Percentiles rank a stretch among this genome's conserved stretches.
Evolutionary conservation across 768 basidiomycete species (phyloP).

Genomic region (Tubosaeta sp.): DNA sequence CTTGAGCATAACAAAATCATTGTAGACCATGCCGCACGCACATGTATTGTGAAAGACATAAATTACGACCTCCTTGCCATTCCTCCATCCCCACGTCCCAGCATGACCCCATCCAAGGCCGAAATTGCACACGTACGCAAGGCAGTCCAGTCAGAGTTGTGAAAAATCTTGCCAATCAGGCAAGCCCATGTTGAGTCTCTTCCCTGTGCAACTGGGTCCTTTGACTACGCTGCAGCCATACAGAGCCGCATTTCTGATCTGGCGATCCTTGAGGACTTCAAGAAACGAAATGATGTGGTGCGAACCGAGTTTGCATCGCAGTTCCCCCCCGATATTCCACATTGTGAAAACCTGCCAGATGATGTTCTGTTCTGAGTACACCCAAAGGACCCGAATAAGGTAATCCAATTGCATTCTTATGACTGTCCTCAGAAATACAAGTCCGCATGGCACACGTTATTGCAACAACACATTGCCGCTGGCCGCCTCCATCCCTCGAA

Average conservation of each 20-base stretch:
- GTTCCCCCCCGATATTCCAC: background rate
- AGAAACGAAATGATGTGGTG: background rate
- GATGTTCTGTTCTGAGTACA: background rate
- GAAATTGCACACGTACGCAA: background rate
- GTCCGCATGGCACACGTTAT: background rate
- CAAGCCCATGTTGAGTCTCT: background rate
- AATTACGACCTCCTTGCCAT: too few species aligned
- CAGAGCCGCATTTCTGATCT: background rate
- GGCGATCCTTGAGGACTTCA: background rate
- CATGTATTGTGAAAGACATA: conserved; percentile 10
- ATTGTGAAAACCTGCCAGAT: background rate
- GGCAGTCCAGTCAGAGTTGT: background rate
- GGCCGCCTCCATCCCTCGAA: background rate
- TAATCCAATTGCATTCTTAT: background rate
- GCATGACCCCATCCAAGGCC: background rate
- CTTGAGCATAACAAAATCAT: conserved; percentile 33
- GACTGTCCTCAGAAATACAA: background rate
- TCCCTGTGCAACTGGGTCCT: background rate
- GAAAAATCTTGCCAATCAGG: background rate
- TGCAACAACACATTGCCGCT: background rate
- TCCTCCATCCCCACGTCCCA: background rate
- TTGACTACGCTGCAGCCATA: background rate
- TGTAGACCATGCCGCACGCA: conserved; percentile 18
- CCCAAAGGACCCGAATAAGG: background rate
- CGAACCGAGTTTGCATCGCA: background rate